Evolutionary conservation across 2,329 filamentous ascomycete species (phyloP).

Genomic region (Penicillium sp.): DNA sequence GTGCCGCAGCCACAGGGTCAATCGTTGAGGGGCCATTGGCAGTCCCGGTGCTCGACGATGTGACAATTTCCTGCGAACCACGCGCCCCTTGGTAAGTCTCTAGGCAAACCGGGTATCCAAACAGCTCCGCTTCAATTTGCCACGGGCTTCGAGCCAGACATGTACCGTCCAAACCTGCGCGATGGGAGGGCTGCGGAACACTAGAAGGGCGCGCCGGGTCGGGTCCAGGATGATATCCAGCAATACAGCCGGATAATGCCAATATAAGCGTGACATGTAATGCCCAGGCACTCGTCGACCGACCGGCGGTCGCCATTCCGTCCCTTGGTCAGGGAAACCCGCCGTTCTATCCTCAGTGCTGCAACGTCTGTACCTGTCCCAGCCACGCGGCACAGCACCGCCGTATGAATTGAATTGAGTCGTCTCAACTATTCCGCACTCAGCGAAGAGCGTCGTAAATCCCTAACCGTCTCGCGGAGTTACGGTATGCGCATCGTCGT

Average conservation of each 20-base stretch:
- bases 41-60: background rate
- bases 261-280: constrained; percentile 6
- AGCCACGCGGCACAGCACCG: constrained; percentile 1
- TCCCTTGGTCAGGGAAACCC: background rate
- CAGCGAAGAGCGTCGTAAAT: too few relatives aligned
- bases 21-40: constrained; percentile 1
- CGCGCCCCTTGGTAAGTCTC: constrained; percentile 11
- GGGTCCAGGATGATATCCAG: constrained; percentile 6
- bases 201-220: background rate
- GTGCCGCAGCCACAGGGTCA: constrained; percentile 4
- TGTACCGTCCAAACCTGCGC: constrained; percentile 4
- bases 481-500: constrained; percentile 18
- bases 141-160: constrained; percentile 12
- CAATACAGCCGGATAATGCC: constrained; percentile 3
- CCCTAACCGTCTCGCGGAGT: background rate
- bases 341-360: background rate
- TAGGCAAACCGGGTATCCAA: constrained; percentile 13
- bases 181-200: background rate
- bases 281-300: constrained; percentile 9
- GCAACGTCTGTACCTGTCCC: constrained; percentile 4
- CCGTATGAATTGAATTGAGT: too few relatives aligned
- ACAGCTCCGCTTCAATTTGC: constrained; percentile 15
- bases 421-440: too few relatives aligned
- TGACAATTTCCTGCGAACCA: background rate
- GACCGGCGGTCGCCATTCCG: constrained; percentile 14